phyloP scores from a whole-genome alignment of 768 basidiomycete species.

The Amanita exitialis region DNA sequence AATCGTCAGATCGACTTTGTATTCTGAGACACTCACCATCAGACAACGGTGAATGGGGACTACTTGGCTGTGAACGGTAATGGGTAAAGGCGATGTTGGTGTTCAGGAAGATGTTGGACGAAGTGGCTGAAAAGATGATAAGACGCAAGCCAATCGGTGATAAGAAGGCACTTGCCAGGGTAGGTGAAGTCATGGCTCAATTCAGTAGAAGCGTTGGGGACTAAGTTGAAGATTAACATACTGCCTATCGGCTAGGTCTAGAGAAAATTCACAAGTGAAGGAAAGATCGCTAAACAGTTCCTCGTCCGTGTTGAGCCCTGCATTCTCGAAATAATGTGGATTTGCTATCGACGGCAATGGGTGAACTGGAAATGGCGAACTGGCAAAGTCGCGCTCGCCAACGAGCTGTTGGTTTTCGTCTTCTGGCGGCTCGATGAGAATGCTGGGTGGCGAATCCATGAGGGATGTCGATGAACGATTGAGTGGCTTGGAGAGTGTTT shows the following conservation, averaged over 20 bases:
- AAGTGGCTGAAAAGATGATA: neutral
- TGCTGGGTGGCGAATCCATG: constrained; percentile 1
- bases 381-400: neutral
- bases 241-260: neutral
- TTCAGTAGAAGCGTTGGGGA: neutral
- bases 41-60: constrained; percentile 1
- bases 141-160: neutral
- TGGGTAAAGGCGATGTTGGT: neutral
- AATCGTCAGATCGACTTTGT: neutral
- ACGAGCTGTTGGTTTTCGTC: neutral
- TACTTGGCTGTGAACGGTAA: constrained; percentile 1
- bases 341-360: neutral
- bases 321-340: neutral
- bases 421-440: constrained; percentile 3
- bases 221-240: neutral
- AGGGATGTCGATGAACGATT: neutral
- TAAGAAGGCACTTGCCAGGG: neutral
- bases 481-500: neutral
- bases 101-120: neutral
- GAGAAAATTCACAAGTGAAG: neutral
- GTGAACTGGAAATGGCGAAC: neutral
- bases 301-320: neutral
- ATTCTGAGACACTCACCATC: neutral
- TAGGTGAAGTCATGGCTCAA: neutral
- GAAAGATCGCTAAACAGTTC: neutral